Percentiles rank a stretch among this genome's conserved stretches.
These are phyloP conservation scores for Magnolia kwangsiensis DNA, from an alignment of 164 flowering plant genomes.

Conservation along the genomic window DNA sequence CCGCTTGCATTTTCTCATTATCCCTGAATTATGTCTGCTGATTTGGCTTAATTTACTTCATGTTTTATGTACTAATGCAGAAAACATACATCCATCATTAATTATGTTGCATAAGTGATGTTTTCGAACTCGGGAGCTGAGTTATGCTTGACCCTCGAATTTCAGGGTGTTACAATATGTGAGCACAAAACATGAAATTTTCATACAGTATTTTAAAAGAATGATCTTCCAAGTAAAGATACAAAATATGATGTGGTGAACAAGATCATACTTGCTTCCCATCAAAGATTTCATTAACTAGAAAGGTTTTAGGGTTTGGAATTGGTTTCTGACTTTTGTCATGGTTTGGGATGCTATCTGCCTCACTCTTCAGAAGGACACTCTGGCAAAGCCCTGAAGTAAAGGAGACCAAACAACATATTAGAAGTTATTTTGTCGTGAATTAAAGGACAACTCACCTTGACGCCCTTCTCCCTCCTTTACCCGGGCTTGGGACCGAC, in stretches of 20 bases:
- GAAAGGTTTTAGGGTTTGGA: conserved; percentile 48
- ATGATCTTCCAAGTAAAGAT: neutral
- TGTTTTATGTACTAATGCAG: too few relatives aligned
- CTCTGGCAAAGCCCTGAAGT: conserved; percentile 19
- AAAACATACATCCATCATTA: too few relatives aligned
- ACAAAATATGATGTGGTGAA: neutral
- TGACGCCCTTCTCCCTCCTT: too few relatives aligned
- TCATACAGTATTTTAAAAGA: neutral
- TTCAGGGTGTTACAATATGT: too few relatives aligned
- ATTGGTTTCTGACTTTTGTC: conserved; percentile 30
- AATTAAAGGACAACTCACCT: too few relatives aligned
- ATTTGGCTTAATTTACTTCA: too few relatives aligned
- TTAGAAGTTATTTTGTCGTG: neutral
- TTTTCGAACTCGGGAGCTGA: too few relatives aligned
- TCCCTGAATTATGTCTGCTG: too few relatives aligned
- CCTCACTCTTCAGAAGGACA: conserved; percentile 29
- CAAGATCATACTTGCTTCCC: conserved; percentile 55
- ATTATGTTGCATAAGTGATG: too few relatives aligned
- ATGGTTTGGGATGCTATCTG: conserved; percentile 22
- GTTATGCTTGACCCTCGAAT: too few relatives aligned
- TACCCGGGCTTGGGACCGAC: too few relatives aligned
- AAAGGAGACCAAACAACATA: neutral
- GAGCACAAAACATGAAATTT: neutral
- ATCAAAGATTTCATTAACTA: conserved; percentile 50
- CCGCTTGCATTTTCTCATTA: too few relatives aligned